These are phyloP conservation scores for Kregervanrija pseudodelftensis DNA, from an alignment of 805 yeast genomes.

Conservation along the genomic window DNA sequence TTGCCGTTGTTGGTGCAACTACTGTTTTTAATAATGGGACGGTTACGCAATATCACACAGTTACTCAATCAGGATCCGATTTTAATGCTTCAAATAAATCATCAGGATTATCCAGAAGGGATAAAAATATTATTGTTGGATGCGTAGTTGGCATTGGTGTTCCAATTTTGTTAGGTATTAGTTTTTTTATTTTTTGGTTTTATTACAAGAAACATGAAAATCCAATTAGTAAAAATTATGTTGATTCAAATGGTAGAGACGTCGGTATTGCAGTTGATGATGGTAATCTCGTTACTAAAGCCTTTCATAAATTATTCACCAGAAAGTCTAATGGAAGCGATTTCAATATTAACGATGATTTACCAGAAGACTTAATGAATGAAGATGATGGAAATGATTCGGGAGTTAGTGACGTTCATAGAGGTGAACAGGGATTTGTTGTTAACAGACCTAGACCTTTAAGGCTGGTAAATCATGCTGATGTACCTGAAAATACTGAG, in stretches of 20 bases:
- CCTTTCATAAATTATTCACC: conserved; percentile 6
- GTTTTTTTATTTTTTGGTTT: conserved; percentile 9
- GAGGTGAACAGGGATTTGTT: conserved; percentile 24
- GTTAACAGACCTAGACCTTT: conserved; percentile 25
- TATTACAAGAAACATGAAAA: conserved; percentile 14
- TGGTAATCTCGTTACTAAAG: conserved; percentile 16
- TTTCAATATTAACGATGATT: conserved; percentile 17
- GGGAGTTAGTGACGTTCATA: conserved; percentile 5
- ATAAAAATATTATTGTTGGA: conserved; percentile 50
- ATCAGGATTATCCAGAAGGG: conserved; percentile 40
- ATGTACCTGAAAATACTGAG: background rate
- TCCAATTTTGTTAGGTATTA: conserved; percentile 38
- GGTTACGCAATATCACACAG: conserved; percentile 12
- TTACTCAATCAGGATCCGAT: conserved; percentile 20
- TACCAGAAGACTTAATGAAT: conserved; percentile 7
- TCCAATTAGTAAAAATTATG: conserved; percentile 21
- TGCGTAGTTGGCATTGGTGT: conserved; percentile 68
- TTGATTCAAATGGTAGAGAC: conserved; percentile 29
- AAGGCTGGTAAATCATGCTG: conserved; percentile 11
- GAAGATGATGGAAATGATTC: conserved; percentile 12
- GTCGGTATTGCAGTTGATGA: conserved; percentile 24
- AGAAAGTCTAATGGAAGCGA: conserved; percentile 15
- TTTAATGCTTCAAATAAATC: conserved; percentile 13
- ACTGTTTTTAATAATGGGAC: conserved; percentile 18
- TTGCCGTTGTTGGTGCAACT: conserved; percentile 11